These are phyloP conservation scores for Aureobasidium subglaciale DNA, from an alignment of 2,329 filamentous ascomycete species.

Conservation along the genomic window DNA sequence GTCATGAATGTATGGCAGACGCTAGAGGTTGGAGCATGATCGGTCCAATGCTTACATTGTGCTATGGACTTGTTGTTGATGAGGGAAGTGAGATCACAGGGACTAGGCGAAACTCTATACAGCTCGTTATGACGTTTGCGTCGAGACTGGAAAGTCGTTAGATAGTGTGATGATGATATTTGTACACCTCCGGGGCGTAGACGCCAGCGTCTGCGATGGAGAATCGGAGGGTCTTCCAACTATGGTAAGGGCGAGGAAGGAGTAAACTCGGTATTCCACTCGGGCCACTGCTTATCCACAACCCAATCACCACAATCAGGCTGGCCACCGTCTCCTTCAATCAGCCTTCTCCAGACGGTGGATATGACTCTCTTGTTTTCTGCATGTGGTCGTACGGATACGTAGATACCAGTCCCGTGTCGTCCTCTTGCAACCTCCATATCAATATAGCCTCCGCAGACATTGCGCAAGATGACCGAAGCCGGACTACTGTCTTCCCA, in stretches of 20 bases:
- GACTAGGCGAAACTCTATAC: no score
- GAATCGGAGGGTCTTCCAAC: neutral
- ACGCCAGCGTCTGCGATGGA: neutral
- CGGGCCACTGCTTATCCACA: conserved; percentile 27
- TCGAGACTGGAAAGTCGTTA: neutral
- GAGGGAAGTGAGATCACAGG: neutral
- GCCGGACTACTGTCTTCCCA: conserved; percentile 35
- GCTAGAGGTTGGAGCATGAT: no score
- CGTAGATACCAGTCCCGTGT: conserved; percentile 27
- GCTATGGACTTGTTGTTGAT: no score
- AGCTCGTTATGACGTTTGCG: neutral
- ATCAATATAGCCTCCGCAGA: conserved; percentile 32
- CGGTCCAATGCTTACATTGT: no score
- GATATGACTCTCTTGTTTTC: conserved; percentile 17
- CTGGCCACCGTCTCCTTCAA: conserved; percentile 23
- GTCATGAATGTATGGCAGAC: no score
- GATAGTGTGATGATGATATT: neutral
- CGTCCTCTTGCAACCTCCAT: conserved; percentile 29
- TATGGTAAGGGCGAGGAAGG: conserved; percentile 9
- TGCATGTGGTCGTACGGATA: conserved; percentile 22
- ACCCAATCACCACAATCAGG: conserved; percentile 25
- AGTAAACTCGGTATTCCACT: conserved; percentile 19
- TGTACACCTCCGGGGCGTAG: neutral
- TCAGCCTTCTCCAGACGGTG: conserved; percentile 27
- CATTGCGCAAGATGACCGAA: conserved; percentile 31